Evolutionary conservation across 148 eudicot genomes (phyloP).

Genomic region (Cornus controversa): DNA sequence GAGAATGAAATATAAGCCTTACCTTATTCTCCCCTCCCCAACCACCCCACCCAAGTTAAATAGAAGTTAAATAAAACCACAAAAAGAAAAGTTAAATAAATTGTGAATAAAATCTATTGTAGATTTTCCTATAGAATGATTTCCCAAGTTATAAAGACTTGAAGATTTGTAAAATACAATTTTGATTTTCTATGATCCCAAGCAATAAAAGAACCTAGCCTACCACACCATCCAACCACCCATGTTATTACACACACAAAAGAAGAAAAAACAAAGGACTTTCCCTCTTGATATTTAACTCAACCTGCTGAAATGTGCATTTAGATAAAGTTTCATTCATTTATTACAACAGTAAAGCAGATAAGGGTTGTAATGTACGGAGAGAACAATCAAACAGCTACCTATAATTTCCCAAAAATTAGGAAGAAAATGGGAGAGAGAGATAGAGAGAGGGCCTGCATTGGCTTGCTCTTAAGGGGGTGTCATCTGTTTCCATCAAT

Average conservation of each 20-base stretch:
- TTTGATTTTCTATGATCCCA: neutral
- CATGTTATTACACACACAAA: neutral
- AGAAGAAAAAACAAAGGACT: too few relatives aligned
- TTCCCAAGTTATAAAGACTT: too few relatives aligned
- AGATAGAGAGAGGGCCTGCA: neutral
- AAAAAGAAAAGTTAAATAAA: too few relatives aligned
- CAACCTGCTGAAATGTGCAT: too few relatives aligned
- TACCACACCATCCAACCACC: neutral
- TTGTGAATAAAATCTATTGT: too few relatives aligned
- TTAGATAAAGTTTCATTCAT: neutral
- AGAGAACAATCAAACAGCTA: constrained; percentile 7
- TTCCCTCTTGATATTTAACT: too few relatives aligned
- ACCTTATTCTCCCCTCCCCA: neutral
- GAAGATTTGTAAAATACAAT: neutral
- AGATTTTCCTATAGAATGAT: too few relatives aligned
- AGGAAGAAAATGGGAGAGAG: neutral
- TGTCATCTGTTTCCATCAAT: constrained; percentile 3
- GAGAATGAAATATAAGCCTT: too few relatives aligned
- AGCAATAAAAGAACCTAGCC: neutral
- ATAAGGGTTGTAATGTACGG: constrained; percentile 1
- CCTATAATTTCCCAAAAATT: neutral
- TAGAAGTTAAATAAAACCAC: neutral
- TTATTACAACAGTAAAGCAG: neutral
- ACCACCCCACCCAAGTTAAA: neutral
- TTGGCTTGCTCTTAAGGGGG: neutral